phyloP scores from a whole-genome alignment of 495 filamentous ascomycete species.

The Penicillium lagena region DNA sequence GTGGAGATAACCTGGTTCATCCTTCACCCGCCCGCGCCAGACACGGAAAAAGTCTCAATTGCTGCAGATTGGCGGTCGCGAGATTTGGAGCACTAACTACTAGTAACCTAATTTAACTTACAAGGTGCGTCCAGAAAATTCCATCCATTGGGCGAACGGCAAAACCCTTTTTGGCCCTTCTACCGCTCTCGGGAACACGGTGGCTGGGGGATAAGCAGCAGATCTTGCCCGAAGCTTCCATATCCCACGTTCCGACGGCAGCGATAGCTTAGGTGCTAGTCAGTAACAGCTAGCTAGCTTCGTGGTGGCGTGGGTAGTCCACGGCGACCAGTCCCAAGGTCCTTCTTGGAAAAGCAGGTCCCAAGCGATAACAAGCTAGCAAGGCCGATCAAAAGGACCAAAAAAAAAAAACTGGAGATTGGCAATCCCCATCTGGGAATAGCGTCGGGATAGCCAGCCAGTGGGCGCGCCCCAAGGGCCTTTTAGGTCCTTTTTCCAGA shows the following conservation, averaged over 20 bases:
- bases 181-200: not conserved
- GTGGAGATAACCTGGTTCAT: not conserved
- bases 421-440: not conserved
- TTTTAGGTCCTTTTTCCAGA: too few species aligned
- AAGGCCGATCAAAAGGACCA: constrained; percentile 1
- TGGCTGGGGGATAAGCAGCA: constrained; percentile 6
- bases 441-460: not conserved
- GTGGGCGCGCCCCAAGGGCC: not conserved
- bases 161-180: not conserved
- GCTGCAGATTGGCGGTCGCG: too few species aligned
- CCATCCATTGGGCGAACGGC: constrained; percentile 2
- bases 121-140: constrained; percentile 8
- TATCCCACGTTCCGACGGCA: constrained; percentile 4
- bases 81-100: too few species aligned
- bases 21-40: too few species aligned
- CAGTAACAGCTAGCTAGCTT: too few species aligned
- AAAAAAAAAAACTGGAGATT: not conserved
- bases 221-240: constrained; percentile 13
- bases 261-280: too few species aligned
- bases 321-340: not conserved
- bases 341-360: not conserved
- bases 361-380: not conserved
- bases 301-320: constrained; percentile 1
- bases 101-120: too few species aligned
- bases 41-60: too few species aligned